Evolutionary conservation across 116 monocot genomes (phyloP).

Genomic region (Trichopus zeylanicus): DNA sequence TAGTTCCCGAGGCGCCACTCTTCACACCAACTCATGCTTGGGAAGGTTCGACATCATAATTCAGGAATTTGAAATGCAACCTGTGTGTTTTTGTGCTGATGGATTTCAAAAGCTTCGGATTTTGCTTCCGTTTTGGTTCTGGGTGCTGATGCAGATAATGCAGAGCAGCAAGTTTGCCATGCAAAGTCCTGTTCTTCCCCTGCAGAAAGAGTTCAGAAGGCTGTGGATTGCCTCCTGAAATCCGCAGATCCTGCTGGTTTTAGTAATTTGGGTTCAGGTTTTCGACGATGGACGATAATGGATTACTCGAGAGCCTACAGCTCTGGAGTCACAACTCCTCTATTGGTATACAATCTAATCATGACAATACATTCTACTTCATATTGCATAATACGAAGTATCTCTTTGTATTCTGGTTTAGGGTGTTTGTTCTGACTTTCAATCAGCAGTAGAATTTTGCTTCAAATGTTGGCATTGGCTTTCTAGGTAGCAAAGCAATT

Average conservation of each 20-base stretch:
- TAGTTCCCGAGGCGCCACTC: conserved; percentile 63
- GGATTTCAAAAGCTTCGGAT: background rate
- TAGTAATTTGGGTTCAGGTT: conserved; percentile 3
- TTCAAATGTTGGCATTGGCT: too few species aligned
- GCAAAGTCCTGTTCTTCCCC: conserved; percentile 40
- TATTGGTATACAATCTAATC: conserved; percentile 26
- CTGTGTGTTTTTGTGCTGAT: background rate
- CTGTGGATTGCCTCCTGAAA: conserved; percentile 37
- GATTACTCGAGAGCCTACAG: conserved; percentile 68
- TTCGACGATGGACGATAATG: conserved; percentile 61
- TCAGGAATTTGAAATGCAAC: background rate
- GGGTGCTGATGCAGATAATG: conserved; percentile 30
- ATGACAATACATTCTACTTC: background rate
- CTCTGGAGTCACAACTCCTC: conserved; percentile 60
- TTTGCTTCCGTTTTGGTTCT: background rate
- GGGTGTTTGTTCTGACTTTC: background rate
- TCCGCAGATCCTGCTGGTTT: conserved; percentile 11
- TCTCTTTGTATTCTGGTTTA: background rate
- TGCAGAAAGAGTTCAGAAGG: conserved; percentile 41
- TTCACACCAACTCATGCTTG: conserved; percentile 47
- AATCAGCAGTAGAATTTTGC: background rate
- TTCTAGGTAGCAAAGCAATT: conserved; percentile 66
- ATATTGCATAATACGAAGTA: too few species aligned
- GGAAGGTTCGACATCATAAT: conserved; percentile 39
- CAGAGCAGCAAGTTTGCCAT: conserved; percentile 48